Evolutionary conservation across 2,329 filamentous ascomycete genomes (phyloP).

Genomic region (Dactylellina haptotyla): DNA sequence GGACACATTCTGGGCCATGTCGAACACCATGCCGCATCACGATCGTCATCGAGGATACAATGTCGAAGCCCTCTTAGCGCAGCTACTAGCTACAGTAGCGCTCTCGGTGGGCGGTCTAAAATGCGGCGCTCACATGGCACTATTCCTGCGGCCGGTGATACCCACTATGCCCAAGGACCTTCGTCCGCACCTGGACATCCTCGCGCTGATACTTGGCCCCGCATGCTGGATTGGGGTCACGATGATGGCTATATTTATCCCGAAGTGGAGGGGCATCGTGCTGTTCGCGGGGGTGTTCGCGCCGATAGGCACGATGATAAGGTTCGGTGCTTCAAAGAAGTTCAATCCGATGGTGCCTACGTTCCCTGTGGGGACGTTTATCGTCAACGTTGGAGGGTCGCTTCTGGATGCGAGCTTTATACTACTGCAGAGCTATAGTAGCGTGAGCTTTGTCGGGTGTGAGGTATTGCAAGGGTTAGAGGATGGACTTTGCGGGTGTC

Average conservation of each 20-base stretch:
- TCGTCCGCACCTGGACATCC: constrained; percentile 71
- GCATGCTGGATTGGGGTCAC: constrained; percentile 82
- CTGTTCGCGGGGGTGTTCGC: constrained; percentile 84
- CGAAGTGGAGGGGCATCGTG: constrained; percentile 80
- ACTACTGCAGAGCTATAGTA: constrained; percentile 61
- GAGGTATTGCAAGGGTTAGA: constrained; percentile 74
- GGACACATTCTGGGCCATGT: constrained; percentile 80
- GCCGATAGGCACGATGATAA: constrained; percentile 77
- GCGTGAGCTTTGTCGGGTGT: constrained; percentile 70
- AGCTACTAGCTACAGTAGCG: constrained; percentile 76
- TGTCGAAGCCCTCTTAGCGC: constrained; percentile 80
- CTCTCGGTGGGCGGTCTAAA: constrained; percentile 76
- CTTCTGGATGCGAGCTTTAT: constrained; percentile 75
- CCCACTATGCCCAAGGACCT: constrained; percentile 71
- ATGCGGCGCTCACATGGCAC: constrained; percentile 78
- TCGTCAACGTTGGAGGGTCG: constrained; percentile 81
- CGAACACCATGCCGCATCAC: constrained; percentile 70
- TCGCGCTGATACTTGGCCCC: constrained; percentile 73
- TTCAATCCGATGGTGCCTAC: constrained; percentile 74
- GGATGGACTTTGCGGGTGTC: constrained; percentile 74
- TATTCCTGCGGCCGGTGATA: constrained; percentile 65
- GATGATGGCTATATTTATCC: constrained; percentile 76
- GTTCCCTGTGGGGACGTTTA: constrained; percentile 88
- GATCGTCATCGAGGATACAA: constrained; percentile 78
- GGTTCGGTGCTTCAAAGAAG: constrained; percentile 76